A percentile compares a stretch with the other conserved stretches of the same genome.
phyloP scores from a whole-genome alignment of 2,329 filamentous ascomycete species.

The Neopestalotiopsis sp. region DNA sequence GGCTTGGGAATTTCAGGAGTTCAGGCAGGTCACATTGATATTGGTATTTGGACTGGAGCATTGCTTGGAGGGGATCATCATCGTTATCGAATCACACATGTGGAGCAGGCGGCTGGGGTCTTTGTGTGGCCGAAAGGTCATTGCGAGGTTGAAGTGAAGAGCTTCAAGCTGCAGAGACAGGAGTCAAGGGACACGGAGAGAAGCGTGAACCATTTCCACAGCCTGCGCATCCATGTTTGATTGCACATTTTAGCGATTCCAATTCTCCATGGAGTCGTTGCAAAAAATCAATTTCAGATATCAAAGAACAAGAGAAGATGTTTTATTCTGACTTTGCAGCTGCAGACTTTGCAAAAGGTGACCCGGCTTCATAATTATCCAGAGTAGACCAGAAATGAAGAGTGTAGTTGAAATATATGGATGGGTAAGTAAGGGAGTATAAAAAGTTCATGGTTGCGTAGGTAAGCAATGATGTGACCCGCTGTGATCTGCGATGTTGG shows the following conservation, averaged over 20 bases:
- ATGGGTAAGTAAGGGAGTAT: not conserved
- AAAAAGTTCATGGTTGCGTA: not conserved
- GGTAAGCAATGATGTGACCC: conserved; percentile 5
- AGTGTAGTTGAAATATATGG: not conserved
- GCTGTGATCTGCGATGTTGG: not conserved
- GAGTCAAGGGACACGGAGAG: not conserved
- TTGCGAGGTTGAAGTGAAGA: not conserved
- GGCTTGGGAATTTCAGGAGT: conserved; percentile 2
- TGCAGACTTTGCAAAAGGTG: not conserved
- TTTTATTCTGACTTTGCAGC: too few species aligned
- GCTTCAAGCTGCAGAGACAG: not conserved
- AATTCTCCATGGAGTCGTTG: not conserved
- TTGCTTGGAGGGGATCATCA: not conserved
- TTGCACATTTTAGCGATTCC: not conserved
- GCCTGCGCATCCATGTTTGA: not conserved
- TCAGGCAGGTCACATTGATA: conserved; percentile 7
- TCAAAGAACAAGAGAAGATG: too few species aligned
- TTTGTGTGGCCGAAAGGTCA: not conserved
- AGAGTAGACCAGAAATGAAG: not conserved
- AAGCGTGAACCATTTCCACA: not conserved
- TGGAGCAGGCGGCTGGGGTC: not conserved
- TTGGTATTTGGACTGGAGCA: conserved; percentile 4
- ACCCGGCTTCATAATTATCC: not conserved
- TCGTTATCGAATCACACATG: not conserved
- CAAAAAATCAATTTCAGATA: not conserved